A percentile compares a stretch with the other conserved stretches of the same genome.
Evolutionary conservation across 176 grass and related monocot genomes (phyloP).

Genomic region (Cocos nucifera): DNA sequence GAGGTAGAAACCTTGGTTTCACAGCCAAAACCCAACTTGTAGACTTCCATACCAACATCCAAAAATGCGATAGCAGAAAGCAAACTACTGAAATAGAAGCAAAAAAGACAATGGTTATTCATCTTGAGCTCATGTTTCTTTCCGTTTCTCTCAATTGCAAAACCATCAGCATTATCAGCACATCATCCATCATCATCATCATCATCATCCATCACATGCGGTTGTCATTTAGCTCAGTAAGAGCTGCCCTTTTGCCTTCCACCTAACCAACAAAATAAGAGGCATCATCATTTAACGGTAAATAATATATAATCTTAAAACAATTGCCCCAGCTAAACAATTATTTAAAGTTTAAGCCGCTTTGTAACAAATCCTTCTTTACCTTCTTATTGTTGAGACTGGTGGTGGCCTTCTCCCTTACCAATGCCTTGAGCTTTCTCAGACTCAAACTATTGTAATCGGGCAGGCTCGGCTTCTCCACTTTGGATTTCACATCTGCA

Average conservation of each 20-base stretch:
- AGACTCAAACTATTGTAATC: slow-evolving; percentile 25
- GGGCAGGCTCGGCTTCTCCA: neutral
- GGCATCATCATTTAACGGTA: neutral
- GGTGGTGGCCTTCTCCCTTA: slow-evolving; percentile 24
- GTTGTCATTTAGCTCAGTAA: too few species aligned
- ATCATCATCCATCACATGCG: too few species aligned
- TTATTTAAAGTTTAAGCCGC: slow-evolving; percentile 17
- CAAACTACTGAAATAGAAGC: neutral
- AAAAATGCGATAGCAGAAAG: neutral
- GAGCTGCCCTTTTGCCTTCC: too few species aligned
- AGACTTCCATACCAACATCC: slow-evolving; percentile 8
- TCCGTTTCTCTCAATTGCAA: too few species aligned
- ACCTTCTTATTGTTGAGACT: slow-evolving; percentile 9
- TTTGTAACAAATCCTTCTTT: too few species aligned
- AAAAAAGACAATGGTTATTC: too few species aligned
- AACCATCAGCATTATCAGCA: too few species aligned
- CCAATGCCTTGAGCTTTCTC: slow-evolving; percentile 42
- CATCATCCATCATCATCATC: too few species aligned
- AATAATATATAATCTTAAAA: too few species aligned
- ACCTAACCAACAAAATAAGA: too few species aligned
- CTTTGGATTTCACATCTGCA: too few species aligned
- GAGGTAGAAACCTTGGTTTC: slow-evolving; percentile 49
- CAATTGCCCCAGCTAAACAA: neutral
- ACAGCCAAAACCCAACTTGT: slow-evolving; percentile 10
- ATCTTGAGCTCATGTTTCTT: too few species aligned